These are phyloP conservation scores for Gastrolobium bilobum DNA, from an alignment of 306 rosid species.

Conservation along the genomic window DNA sequence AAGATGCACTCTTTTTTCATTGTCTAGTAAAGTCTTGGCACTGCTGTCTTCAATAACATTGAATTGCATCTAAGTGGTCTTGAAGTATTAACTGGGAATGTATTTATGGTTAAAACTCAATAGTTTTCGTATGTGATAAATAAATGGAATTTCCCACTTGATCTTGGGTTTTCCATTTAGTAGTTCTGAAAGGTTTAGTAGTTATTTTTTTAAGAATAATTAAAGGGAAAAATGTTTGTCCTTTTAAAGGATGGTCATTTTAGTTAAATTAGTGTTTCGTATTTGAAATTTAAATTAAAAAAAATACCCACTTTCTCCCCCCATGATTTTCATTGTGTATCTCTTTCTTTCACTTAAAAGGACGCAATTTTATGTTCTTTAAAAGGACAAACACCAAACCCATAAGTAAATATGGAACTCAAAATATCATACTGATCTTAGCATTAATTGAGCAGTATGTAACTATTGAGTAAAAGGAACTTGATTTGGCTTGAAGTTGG, in stretches of 20 bases:
- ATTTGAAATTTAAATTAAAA: too few relatives aligned
- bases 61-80: slow-evolving; percentile 1
- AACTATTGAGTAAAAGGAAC: slow-evolving; percentile 8
- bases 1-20: slow-evolving; percentile 37
- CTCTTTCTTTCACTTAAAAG: too few relatives aligned
- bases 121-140: background rate
- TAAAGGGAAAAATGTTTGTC: too few relatives aligned
- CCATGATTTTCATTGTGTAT: too few relatives aligned
- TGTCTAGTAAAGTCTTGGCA: slow-evolving; percentile 8
- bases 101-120: background rate
- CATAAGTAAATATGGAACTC: background rate
- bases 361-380: too few relatives aligned
- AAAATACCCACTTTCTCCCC: too few relatives aligned
- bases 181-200: slow-evolving; percentile 14
- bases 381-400: too few relatives aligned
- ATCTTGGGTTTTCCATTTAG: background rate
- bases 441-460: slow-evolving; percentile 1
- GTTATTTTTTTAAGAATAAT: background rate
- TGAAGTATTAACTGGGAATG: slow-evolving; percentile 7
- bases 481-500: background rate
- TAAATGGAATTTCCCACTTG: slow-evolving; percentile 1
- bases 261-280: too few relatives aligned
- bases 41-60: slow-evolving; percentile 9
- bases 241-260: too few relatives aligned
- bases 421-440: background rate